Conservation (phyloP, 139 green algal species). For the Ostreobium quekettii region DNA sequence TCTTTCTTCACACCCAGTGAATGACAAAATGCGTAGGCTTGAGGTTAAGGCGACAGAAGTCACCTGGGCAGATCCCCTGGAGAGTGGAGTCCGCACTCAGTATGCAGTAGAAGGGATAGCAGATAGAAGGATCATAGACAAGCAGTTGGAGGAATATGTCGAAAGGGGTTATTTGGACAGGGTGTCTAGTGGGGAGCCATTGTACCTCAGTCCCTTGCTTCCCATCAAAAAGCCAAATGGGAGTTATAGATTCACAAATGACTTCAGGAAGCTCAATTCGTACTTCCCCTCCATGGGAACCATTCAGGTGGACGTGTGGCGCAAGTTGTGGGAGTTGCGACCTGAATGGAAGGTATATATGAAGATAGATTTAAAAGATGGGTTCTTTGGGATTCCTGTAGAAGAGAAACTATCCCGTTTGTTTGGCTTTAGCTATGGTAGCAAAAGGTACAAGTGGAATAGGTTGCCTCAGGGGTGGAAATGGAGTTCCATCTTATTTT, state of each 20-base stretch:
- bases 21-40: not conserved
- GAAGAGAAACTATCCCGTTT: not conserved
- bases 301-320: not conserved
- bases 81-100: not conserved
- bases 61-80: not conserved
- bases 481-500: not conserved
- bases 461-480: conserved; percentile 3
- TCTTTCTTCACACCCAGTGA: not conserved
- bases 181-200: not conserved
- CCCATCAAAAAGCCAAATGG: conserved; percentile 12
- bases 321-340: not conserved
- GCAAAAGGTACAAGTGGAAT: not conserved
- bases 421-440: conserved; percentile 15
- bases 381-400: conserved; percentile 12
- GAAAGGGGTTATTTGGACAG: not conserved
- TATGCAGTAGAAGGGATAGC: no score
- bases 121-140: not conserved
- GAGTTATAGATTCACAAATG: conserved; percentile 5
- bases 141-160: conserved; percentile 11
- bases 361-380: conserved; percentile 15
- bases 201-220: conserved; percentile 7
- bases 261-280: conserved; percentile 10
- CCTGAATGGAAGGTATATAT: conserved; percentile 4
- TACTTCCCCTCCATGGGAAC: conserved; percentile 7
- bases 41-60: conserved; percentile 1